Conservation (phyloP, 2,329 filamentous ascomycete genomes). For the Daldinia eschscholtzii region DNA sequence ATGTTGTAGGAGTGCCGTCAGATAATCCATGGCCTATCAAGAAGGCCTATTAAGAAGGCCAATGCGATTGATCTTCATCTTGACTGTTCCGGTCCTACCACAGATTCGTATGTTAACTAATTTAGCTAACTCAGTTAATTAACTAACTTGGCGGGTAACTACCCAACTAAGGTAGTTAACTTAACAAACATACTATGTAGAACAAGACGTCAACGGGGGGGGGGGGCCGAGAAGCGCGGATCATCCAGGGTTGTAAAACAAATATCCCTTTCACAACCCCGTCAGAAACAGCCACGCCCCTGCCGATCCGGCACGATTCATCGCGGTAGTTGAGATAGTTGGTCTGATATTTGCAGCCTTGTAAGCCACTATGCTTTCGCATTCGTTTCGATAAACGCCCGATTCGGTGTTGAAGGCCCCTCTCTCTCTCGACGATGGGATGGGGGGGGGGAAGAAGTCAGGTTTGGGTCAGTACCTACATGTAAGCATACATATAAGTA, state of each 20-base stretch:
- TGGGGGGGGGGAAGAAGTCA: conserved; percentile 6
- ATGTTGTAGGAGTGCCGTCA: background rate
- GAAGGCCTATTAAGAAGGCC: conserved; percentile 5
- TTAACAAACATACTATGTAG: too few relatives aligned
- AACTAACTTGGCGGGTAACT: too few relatives aligned
- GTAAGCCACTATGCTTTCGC: background rate
- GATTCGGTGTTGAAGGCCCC: background rate
- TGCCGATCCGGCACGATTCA: conserved; percentile 35
- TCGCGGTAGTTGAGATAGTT: conserved; percentile 29
- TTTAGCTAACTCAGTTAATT: background rate
- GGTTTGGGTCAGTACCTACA: background rate
- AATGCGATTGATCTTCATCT: conserved; percentile 29
- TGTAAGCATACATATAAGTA: too few relatives aligned
- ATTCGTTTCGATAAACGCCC: conserved; percentile 32
- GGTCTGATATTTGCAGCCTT: background rate
- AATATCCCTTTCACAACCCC: conserved; percentile 16
- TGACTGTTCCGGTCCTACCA: conserved; percentile 3
- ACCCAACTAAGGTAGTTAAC: too few relatives aligned
- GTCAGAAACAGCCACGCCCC: conserved; percentile 37
- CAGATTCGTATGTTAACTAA: background rate
- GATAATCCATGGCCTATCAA: background rate
- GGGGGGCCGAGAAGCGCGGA: conserved; percentile 14
- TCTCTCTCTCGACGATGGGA: conserved; percentile 13
- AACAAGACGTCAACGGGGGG: background rate
- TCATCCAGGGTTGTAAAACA: conserved; percentile 39